Percentiles rank a stretch among this genome's conserved stretches.
Evolutionary conservation across 1,284 basidiomycete genomes (phyloP).

Genomic region (Phaffia rhodozyma): DNA sequence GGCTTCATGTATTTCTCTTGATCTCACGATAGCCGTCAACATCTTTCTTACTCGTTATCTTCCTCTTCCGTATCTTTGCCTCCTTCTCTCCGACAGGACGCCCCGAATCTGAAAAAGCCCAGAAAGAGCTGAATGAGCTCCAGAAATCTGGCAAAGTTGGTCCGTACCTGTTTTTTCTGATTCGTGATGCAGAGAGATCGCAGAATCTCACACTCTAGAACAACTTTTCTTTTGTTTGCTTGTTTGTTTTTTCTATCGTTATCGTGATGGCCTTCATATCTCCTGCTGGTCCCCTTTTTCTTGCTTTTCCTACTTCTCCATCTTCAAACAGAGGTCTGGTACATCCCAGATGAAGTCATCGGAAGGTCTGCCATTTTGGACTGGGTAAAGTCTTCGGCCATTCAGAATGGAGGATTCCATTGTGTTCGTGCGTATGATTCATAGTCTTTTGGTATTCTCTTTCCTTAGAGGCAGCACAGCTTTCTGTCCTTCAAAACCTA

Average conservation of each 20-base stretch:
- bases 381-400: not conserved
- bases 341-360: not conserved
- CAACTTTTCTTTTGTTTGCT: not conserved
- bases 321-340: not conserved
- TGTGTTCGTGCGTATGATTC: not conserved
- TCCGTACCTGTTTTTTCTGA: not conserved
- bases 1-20: no score
- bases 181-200: no score
- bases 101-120: not conserved
- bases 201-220: no score
- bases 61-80: no score
- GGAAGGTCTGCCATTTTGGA: not conserved
- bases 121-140: constrained; percentile 1
- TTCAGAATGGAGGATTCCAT: not conserved
- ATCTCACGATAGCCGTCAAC: no score
- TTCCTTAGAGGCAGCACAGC: not conserved
- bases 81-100: not conserved
- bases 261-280: no score
- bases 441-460: not conserved
- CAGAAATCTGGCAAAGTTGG: not conserved
- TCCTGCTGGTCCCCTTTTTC: not conserved
- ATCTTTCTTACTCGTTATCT: no score
- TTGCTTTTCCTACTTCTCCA: not conserved
- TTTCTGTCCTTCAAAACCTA: not conserved
- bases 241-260: not conserved